Evolutionary conservation across 1,284 basidiomycete genomes (phyloP), one percentile per base, ranked within the genome.

Genomic region (Fomitopsis schrenkii): DNA sequence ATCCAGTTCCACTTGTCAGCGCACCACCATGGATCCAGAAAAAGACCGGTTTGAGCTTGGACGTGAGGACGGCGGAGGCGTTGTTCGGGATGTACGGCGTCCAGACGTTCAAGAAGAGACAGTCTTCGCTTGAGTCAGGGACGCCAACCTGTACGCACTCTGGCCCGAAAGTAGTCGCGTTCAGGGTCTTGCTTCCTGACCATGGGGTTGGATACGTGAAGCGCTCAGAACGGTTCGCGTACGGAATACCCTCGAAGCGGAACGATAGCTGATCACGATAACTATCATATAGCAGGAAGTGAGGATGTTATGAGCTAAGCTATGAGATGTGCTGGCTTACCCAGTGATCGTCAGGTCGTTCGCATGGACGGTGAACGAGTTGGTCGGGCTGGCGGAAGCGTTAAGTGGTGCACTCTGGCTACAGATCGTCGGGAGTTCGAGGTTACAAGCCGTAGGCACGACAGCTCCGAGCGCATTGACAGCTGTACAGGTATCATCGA

Each of bases 11-110:
- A 28, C 80, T 77, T 45, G 80, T 80, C 66, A 80, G 79, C 6
- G 77, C 75, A 22, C 79, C 79, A 3, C 79, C 79, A 66, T 80
- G 78, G 53, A 81, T 78, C 72, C 75, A 79, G 63, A 82, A 74
- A 53, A 81, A 68, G 52, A 81, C 77, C 0, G 79, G 76, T 60
- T 77, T 77, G 35, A 79, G 73, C 1, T 61, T 58, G 1, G 62
- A 57, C 38, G 64, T 60, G 15, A 62, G 57, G 10, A 63, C 55
- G 12, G 67, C 58, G 57, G 56, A 48, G 14, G 66, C 58, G 17
- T 61, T 42, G 4, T 61, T 55, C 10, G 74, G 77, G 46, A 76
- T 68, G 67, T 68, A 76, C 0, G 79, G 74, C 1, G 80, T 81
- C 67, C 70, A 80, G 46, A 82, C 72, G 70, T 81, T 81, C 35